Evolutionary conservation across 108 stramenopile genomes (phyloP), one percentile per base, ranked within the genome.

Genomic region (Cyclotella baltica): DNA sequence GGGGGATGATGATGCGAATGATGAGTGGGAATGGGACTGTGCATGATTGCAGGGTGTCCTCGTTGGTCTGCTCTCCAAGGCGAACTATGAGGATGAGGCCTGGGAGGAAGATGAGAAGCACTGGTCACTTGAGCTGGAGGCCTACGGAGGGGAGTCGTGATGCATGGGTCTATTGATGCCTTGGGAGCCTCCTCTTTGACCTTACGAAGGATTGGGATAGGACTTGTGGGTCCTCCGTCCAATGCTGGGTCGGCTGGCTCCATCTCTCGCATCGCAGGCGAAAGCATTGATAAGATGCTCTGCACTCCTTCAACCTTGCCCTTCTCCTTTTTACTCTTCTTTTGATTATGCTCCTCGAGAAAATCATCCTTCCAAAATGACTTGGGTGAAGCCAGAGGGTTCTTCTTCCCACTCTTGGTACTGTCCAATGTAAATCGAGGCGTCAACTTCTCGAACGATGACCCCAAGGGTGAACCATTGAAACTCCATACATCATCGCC

Each of bases 401-500:
- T 76, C 36, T 70, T 75, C 38, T 55, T 52, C 11, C 19, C 62
- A 29, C 81, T 82, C 69, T 75, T 80, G 3, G 83, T 76, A 48
- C 78, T 83, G 29, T 76, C 73, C 74, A 83, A 66, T n/a, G 79
- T 75, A 70, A 84, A 76, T 9, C 74, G 62, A 0, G 58, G 74
- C 10, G 83, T 72, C 25, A 74, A 57, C 27, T 74, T 79, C 18
- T 70, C 77, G 23, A 65, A 48, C 1, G 61, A 52, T 25, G 69
- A 55, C 2, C 62, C 81, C 48, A 77, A 62, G 0, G 76, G 76
- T 23, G 76, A 77, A 8, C 70, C 70, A 48, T 75, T 76, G 35
- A 89, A 82, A 55, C 87, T 92, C 94, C 94, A 96, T 48, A 78
- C 83, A 33, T 67, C 76, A 40, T 68, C 76, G 20, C 62, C 70